Conservation (phyloP, 2,329 filamentous ascomycete species). For the Aureobasidium leucospermi region DNA sequence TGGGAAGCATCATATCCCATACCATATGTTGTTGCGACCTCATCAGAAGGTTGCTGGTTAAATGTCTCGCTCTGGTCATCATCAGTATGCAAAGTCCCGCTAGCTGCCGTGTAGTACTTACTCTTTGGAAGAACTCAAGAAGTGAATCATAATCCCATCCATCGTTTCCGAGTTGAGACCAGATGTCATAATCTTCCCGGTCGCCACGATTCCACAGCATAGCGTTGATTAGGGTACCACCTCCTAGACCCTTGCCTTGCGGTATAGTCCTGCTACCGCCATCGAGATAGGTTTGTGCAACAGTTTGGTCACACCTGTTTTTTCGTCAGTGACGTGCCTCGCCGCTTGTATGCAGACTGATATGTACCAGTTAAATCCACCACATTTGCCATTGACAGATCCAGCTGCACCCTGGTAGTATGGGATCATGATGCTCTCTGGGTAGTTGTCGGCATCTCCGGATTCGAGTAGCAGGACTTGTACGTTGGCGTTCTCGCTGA, state of each 20-base stretch:
- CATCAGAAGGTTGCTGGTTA: slow-evolving; percentile 25
- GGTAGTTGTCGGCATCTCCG: slow-evolving; percentile 21
- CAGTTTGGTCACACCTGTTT: slow-evolving; percentile 17
- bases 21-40: slow-evolving; percentile 29
- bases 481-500: slow-evolving; percentile 23
- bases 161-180: slow-evolving; percentile 49
- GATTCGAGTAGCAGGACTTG: slow-evolving; percentile 27
- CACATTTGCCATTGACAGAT: slow-evolving; percentile 14
- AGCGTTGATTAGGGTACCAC: slow-evolving; percentile 29
- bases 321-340: not conserved
- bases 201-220: slow-evolving; percentile 35
- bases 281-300: slow-evolving; percentile 23
- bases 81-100: not conserved
- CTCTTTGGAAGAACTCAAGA: slow-evolving; percentile 27
- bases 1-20: slow-evolving; percentile 34
- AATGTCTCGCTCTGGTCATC: slow-evolving; percentile 23
- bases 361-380: slow-evolving; percentile 17
- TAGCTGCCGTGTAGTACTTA: slow-evolving; percentile 11
- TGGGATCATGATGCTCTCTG: slow-evolving; percentile 17
- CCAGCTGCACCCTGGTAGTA: slow-evolving; percentile 16
- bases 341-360: not conserved
- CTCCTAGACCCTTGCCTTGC: slow-evolving; percentile 27
- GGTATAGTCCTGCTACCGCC: slow-evolving; percentile 20
- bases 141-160: slow-evolving; percentile 52
- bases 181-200: slow-evolving; percentile 47